These are phyloP conservation scores for Hortiboletus campestris DNA, from an alignment of 768 basidiomycete species.

Conservation along the genomic window DNA sequence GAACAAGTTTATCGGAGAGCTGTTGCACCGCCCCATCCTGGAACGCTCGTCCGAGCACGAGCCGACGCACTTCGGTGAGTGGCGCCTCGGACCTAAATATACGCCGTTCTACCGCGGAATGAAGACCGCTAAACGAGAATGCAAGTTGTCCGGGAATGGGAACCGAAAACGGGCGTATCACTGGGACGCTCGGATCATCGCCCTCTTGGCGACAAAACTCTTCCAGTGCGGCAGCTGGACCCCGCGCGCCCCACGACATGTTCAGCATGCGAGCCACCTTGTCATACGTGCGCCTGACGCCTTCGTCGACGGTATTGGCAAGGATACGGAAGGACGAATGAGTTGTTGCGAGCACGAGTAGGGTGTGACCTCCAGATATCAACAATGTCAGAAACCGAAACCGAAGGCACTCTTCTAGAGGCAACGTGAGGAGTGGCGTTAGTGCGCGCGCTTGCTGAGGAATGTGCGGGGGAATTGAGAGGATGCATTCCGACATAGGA, in stretches of 20 bases:
- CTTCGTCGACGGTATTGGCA: conserved; percentile 71
- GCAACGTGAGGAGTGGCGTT: conserved; percentile 69
- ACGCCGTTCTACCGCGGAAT: conserved; percentile 64
- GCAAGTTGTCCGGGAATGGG: conserved; percentile 53
- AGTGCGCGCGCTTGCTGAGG: conserved; percentile 89
- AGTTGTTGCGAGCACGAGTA: conserved; percentile 73
- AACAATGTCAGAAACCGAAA: conserved; percentile 91
- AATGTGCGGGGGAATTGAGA: background rate
- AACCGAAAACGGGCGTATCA: conserved; percentile 41
- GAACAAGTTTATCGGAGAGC: conserved; percentile 67
- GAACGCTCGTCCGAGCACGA: conserved; percentile 64
- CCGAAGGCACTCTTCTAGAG: conserved; percentile 38
- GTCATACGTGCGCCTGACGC: conserved; percentile 80
- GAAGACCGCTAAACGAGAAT: conserved; percentile 82
- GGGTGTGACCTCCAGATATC: conserved; percentile 90
- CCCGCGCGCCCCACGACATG: conserved; percentile 59
- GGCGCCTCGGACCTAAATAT: conserved; percentile 40
- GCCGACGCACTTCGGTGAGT: conserved; percentile 28
- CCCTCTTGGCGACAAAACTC: conserved; percentile 48
- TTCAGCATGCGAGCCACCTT: conserved; percentile 72
- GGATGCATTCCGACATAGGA: background rate
- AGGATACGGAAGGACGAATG: conserved; percentile 60
- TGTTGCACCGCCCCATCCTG: conserved; percentile 71
- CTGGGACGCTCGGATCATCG: conserved; percentile 23
- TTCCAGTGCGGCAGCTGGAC: conserved; percentile 85